Evolutionary conservation across 2,329 filamentous ascomycete genomes (phyloP), one percentile per base, ranked within the genome.

Genomic region (Pezicula carpinea): DNA sequence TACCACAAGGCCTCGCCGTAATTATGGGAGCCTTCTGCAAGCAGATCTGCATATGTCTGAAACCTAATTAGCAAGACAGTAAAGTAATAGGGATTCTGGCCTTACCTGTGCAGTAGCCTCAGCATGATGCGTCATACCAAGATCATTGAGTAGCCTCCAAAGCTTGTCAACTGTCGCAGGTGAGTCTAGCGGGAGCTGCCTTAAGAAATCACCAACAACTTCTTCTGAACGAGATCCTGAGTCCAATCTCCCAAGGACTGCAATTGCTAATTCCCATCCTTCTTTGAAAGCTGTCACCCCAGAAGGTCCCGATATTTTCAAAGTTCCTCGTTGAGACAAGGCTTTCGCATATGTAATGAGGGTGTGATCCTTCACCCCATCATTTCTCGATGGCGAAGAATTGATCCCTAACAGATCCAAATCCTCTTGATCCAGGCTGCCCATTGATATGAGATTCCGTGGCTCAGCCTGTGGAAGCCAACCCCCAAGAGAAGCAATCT

Each of bases 1-100:
- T 95, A 96, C 69, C 93, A 84, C 17, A 97, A 76, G 1, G 89
- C 88, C 54, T 92, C 82, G 45, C 92, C 92, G 57, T 92, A 96
- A 46, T 85, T 80, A 58, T 88, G 80, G 1, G 86, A 85, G 35
- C 81, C 79, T 50, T 82, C 76, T 10, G 83, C 80, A 33, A 96
- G 75, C 40, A 83, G 76, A 54, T 96, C 85, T 48, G 90, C 92
- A 63, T 89, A 96, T 54, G 85, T 83, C 88, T 95, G 59, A 22
- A 17, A n/a, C 13, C n/a, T 26, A 47, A 70, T 60, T 59, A 53
- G 32, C 31, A 17, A 39, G 15, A 14, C n/a, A n/a, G n/a, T n/a
- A n/a, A n/a, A n/a, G n/a, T n/a, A n/a, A n/a, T n/a, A 1, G 40
- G 29, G 38, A 19, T 11, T 19, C 32, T 15, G 29, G 47, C 68